Percentiles rank a stretch among this genome's conserved stretches.
Conservation (phyloP, 1,284 basidiomycete genomes). For the Rhizopogon hawkerae region DNA sequence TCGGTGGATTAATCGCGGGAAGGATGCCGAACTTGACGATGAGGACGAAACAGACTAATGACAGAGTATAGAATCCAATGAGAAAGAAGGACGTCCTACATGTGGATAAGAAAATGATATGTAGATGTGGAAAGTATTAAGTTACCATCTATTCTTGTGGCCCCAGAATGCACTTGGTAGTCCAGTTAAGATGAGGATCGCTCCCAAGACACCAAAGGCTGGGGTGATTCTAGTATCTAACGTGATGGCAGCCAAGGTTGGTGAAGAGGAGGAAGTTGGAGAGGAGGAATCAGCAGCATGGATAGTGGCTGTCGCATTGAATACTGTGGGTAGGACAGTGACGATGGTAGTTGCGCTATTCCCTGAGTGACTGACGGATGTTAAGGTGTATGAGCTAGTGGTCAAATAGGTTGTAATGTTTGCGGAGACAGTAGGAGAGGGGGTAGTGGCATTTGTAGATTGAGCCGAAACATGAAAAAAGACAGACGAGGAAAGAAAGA, state of each 20-base stretch:
- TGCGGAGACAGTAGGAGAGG: conserved; percentile 12
- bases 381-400: conserved; percentile 41
- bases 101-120: conserved; percentile 11
- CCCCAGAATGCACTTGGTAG: conserved; percentile 86
- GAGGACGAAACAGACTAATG: conserved; percentile 79
- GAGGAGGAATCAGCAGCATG: conserved; percentile 24
- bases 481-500: conserved; percentile 18
- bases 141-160: conserved; percentile 85
- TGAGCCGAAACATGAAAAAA: conserved; percentile 20
- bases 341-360: conserved; percentile 40
- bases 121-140: conserved; percentile 11
- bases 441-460: conserved; percentile 14
- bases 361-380: conserved; percentile 40
- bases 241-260: conserved; percentile 45
- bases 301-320: conserved; percentile 50
- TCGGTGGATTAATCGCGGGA: conserved; percentile 75
- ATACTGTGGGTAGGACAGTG: conserved; percentile 46
- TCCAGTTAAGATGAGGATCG: conserved; percentile 81
- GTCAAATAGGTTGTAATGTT: conserved; percentile 40
- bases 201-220: conserved; percentile 85
- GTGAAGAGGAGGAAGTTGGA: conserved; percentile 37
- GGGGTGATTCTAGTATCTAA: conserved; percentile 77
- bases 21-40: conserved; percentile 86
- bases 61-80: conserved; percentile 82
- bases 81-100: conserved; percentile 87